phyloP scores from a whole-genome alignment of 352 stramenopile species.

The Phytophthora pisi region DNA sequence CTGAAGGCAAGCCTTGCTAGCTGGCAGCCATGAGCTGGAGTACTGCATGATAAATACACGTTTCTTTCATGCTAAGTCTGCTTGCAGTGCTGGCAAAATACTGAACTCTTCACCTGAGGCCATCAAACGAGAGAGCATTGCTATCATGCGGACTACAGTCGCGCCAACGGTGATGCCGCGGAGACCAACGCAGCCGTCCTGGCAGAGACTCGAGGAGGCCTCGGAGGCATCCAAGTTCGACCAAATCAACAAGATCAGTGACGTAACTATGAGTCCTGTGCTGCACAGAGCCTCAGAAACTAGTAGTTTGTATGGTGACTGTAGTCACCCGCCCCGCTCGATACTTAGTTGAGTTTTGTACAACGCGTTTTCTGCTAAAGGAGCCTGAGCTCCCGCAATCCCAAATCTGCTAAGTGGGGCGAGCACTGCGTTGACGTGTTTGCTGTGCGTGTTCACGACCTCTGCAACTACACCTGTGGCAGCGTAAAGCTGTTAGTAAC shows the following conservation, averaged over 20 bases:
- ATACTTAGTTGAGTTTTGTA: too few species aligned
- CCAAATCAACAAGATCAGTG: too few species aligned
- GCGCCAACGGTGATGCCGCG: not conserved
- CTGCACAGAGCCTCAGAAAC: not conserved
- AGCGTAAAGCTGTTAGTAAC: conserved; percentile 4
- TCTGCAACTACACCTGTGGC: not conserved
- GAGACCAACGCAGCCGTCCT: not conserved
- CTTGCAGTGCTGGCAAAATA: too few species aligned
- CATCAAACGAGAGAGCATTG: too few species aligned
- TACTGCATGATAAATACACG: conserved; percentile 2
- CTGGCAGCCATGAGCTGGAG: not conserved
- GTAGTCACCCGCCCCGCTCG: not conserved
- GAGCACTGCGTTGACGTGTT: too few species aligned
- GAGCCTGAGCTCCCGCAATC: too few species aligned
- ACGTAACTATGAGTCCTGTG: not conserved
- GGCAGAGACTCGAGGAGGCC: not conserved
- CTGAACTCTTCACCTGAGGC: too few species aligned
- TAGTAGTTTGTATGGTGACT: not conserved
- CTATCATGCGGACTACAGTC: not conserved
- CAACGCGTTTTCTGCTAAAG: too few species aligned
- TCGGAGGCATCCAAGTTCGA: too few species aligned
- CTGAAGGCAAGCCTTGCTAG: not conserved
- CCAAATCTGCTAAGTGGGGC: too few species aligned
- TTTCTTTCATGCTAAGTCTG: not conserved
- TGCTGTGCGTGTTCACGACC: not conserved